These are phyloP conservation scores for Fermentozyma sake DNA, from an alignment of 1,139 yeast genomes.

Conservation along the genomic window DNA sequence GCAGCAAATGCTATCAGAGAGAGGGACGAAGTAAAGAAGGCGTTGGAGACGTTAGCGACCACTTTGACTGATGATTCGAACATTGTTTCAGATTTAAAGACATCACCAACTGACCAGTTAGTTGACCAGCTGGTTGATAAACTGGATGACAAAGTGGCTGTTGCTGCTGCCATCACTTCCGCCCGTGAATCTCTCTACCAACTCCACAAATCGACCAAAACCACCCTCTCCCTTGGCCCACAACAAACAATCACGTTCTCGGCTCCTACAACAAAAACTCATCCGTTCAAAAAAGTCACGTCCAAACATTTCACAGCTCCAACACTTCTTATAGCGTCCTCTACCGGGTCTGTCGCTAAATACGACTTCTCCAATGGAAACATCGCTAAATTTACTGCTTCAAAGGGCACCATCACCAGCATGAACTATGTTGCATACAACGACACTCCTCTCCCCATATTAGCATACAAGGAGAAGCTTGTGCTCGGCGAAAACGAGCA, in stretches of 20 bases:
- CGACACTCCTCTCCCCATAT: conserved; percentile 10
- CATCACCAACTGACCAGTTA: too few relatives aligned
- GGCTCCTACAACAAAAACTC: too few relatives aligned
- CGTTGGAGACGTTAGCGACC: conserved; percentile 52
- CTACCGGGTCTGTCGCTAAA: conserved; percentile 1
- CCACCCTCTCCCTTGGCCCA: conserved; percentile 19
- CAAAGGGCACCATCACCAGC: conserved; percentile 7
- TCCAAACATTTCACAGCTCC: conserved; percentile 6
- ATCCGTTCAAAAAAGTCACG: conserved; percentile 12
- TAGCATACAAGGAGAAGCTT: conserved; percentile 15
- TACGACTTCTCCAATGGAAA: conserved; percentile 1
- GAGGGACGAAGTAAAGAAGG: conserved; percentile 64
- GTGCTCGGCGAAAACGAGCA: conserved; percentile 12
- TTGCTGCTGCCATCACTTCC: conserved; percentile 10
- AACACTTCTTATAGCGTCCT: background rate
- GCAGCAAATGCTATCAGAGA: conserved; percentile 72
- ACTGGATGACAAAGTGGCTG: background rate
- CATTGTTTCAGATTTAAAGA: too few relatives aligned
- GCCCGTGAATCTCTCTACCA: conserved; percentile 38
- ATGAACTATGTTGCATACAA: conserved; percentile 11
- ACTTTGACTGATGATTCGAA: too few relatives aligned
- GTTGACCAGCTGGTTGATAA: conserved; percentile 14
- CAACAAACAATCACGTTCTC: conserved; percentile 9
- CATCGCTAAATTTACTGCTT: background rate
- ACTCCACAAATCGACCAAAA: conserved; percentile 40